These are phyloP conservation scores for Phoenix dactylifera DNA, from an alignment of 176 grass and related monocot species.

Conservation along the genomic window DNA sequence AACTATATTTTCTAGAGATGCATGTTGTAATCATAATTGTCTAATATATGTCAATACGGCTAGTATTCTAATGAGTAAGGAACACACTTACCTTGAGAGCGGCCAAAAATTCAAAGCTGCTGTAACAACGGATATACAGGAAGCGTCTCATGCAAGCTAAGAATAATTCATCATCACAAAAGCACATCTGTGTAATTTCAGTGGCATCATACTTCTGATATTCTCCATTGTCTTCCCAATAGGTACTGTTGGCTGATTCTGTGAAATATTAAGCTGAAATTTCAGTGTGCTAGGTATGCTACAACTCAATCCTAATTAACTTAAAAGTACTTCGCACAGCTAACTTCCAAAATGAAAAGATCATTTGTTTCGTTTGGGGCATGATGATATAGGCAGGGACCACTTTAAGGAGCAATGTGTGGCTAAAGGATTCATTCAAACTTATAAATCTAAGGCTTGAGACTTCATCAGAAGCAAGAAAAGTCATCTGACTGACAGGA, in stretches of 20 bases:
- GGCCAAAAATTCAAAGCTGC: constrained; percentile 54
- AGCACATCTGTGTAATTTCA: constrained; percentile 2
- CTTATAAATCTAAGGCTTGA: too few relatives aligned
- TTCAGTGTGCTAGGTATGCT: background rate
- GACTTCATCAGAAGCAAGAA: too few relatives aligned
- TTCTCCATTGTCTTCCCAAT: constrained; percentile 20
- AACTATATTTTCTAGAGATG: too few relatives aligned
- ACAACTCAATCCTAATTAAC: too few relatives aligned
- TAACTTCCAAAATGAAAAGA: too few relatives aligned
- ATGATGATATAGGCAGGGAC: too few relatives aligned
- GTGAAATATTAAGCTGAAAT: constrained; percentile 1
- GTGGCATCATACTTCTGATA: constrained; percentile 23
- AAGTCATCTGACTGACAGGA: too few relatives aligned
- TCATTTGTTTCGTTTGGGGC: too few relatives aligned
- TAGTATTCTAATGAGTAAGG: too few relatives aligned
- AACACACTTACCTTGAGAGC: constrained; percentile 62
- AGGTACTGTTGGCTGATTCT: constrained; percentile 32
- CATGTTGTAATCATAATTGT: background rate
- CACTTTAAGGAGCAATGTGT: too few relatives aligned
- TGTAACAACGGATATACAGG: constrained; percentile 67
- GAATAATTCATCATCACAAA: constrained; percentile 31
- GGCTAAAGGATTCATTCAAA: too few relatives aligned
- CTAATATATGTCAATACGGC: background rate
- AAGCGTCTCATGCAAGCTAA: constrained; percentile 70
- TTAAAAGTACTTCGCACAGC: too few relatives aligned